These are phyloP conservation scores for Sphaerulina populicola DNA, from an alignment of 2,329 filamentous ascomycete species.

Conservation along the genomic window DNA sequence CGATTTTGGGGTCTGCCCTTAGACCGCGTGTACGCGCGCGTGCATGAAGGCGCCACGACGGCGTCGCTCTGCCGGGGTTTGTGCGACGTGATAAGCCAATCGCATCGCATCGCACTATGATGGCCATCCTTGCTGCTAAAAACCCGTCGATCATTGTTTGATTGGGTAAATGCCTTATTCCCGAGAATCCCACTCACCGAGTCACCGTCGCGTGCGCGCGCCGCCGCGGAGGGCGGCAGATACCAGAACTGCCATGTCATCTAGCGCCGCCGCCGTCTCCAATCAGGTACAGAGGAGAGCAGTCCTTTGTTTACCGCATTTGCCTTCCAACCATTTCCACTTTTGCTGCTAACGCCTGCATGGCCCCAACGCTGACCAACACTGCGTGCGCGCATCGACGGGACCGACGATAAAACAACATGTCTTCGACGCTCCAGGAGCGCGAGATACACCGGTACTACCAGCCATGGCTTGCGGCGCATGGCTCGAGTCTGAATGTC, in stretches of 20 bases:
- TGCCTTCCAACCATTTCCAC: background rate
- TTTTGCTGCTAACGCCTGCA: background rate
- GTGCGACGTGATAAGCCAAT: background rate
- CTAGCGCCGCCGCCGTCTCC: background rate
- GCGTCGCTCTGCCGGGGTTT: background rate
- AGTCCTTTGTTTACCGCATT: background rate
- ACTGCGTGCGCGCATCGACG: background rate
- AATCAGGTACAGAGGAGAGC: background rate
- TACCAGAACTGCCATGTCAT: background rate
- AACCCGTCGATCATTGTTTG: background rate
- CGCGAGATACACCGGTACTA: slow-evolving; percentile 19
- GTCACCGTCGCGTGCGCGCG: background rate
- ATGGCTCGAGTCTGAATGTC: slow-evolving; percentile 22
- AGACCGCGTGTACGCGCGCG: too few species aligned
- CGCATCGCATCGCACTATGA: background rate
- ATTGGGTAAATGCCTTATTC: background rate
- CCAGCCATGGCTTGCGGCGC: slow-evolving; percentile 23
- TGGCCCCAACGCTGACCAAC: background rate
- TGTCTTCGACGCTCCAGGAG: slow-evolving; percentile 6
- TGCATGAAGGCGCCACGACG: background rate
- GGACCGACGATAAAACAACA: background rate
- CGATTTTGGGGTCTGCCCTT: too few species aligned
- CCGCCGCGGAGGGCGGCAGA: background rate
- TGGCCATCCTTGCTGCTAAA: background rate
- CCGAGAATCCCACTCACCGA: background rate